phyloP scores from a whole-genome alignment of 306 rosid genomes.

The Casuarina cunninghamiana region DNA sequence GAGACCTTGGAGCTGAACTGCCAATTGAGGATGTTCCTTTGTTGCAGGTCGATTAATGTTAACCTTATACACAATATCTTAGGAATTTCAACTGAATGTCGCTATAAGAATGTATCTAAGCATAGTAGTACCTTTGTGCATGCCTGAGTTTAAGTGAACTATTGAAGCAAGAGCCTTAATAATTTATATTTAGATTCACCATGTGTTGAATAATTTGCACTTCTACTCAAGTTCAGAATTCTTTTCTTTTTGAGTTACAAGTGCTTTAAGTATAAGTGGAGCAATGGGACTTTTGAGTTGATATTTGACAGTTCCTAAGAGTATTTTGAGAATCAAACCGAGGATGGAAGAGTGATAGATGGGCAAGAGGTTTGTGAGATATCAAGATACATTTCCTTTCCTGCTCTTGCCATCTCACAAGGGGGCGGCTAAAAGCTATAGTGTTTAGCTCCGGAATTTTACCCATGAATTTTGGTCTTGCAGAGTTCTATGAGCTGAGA shows the following conservation, averaged over 20 bases:
- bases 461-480: background rate
- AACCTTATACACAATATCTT: conserved; percentile 5
- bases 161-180: background rate
- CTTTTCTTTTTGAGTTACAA: too few relatives aligned
- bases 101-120: background rate
- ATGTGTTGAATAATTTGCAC: background rate
- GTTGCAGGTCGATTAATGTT: conserved; percentile 64
- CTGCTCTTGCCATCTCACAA: background rate
- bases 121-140: background rate
- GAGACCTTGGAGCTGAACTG: conserved; percentile 99
- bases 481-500: background rate
- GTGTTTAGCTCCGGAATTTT: background rate
- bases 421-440: background rate
- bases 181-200: background rate
- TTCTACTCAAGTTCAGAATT: background rate
- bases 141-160: background rate
- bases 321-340: too few relatives aligned
- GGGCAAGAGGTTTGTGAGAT: background rate
- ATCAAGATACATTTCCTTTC: background rate
- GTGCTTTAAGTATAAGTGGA: too few relatives aligned
- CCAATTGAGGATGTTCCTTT: conserved; percentile 97
- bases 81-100: conserved; percentile 16
- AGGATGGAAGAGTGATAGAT: background rate
- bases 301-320: too few relatives aligned
- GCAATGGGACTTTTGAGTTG: too few relatives aligned